Conservation (phyloP, 1,284 basidiomycete species). For the Trametes sp. region DNA sequence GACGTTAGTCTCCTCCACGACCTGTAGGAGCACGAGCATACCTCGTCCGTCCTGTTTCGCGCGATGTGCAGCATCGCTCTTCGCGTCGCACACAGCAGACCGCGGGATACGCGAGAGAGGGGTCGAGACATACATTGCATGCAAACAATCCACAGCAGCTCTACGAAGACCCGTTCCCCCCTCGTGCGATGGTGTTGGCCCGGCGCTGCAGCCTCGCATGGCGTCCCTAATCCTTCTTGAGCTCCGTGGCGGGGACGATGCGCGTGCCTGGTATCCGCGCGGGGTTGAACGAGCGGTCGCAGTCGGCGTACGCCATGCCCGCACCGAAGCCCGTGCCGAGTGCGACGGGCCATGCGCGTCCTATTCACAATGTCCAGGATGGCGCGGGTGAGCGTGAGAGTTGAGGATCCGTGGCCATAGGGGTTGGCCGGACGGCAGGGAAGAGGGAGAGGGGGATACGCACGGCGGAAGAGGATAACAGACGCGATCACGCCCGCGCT, state of each 20-base stretch:
- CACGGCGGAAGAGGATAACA: slow-evolving; percentile 94
- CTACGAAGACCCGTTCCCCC: slow-evolving; percentile 17
- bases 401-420: too few relatives aligned
- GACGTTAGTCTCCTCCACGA: not conserved
- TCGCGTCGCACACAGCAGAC: not conserved
- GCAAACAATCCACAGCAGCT: slow-evolving; percentile 15
- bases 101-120: not conserved
- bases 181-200: too few relatives aligned
- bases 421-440: not conserved
- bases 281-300: slow-evolving; percentile 96
- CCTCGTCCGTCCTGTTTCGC: not conserved
- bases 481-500: slow-evolving; percentile 94
- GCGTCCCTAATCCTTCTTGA: slow-evolving; percentile 31
- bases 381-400: too few relatives aligned
- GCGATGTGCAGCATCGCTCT: not conserved
- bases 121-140: slow-evolving; percentile 31
- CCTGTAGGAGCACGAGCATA: not conserved
- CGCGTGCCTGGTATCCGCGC: slow-evolving; percentile 91
- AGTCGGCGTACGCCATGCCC: slow-evolving; percentile 93
- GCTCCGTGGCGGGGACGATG: slow-evolving; percentile 56
- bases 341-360: slow-evolving; percentile 96
- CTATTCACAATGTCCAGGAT: too few relatives aligned
- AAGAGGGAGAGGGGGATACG: slow-evolving; percentile 48
- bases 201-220: slow-evolving; percentile 6
- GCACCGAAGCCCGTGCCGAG: slow-evolving; percentile 91